phyloP scores from a whole-genome alignment of 148 eudicot species.

The Camellia japonica region DNA sequence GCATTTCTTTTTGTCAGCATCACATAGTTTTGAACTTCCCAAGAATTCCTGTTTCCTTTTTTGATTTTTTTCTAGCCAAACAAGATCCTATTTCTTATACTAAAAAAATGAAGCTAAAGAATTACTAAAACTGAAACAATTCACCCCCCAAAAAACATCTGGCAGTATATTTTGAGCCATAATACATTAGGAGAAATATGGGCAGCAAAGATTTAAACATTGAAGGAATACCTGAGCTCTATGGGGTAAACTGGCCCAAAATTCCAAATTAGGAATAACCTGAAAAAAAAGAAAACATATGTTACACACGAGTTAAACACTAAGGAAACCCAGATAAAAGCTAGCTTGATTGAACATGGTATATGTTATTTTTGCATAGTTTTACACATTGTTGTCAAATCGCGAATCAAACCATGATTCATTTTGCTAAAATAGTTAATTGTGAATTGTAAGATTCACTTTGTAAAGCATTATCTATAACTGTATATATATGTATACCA shows the following conservation, averaged over 20 bases:
- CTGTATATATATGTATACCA: too few species aligned
- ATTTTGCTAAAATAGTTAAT: too few species aligned
- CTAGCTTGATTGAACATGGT: neutral
- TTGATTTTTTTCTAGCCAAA: neutral
- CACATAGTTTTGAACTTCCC: neutral
- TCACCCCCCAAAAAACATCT: neutral
- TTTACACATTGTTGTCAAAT: too few species aligned
- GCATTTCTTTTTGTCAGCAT: too few species aligned
- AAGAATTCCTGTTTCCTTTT: neutral
- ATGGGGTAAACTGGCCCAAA: constrained; percentile 86
- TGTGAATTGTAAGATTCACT: too few species aligned
- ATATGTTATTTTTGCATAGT: neutral
- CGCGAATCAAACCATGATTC: too few species aligned
- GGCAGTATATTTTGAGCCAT: neutral
- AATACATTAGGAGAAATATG: neutral
- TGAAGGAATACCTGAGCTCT: constrained; percentile 58
- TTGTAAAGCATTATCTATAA: too few species aligned
- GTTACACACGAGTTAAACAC: constrained; percentile 2
- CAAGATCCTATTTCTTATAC: neutral
- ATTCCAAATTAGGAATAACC: constrained; percentile 82
- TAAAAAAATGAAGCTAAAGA: constrained; percentile 2
- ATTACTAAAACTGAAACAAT: neutral
- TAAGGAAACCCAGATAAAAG: neutral
- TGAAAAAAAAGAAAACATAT: constrained; percentile 21
- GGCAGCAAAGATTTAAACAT: constrained; percentile 2